Evolutionary conservation across 2,329 filamentous ascomycete species (phyloP), one percentile per base, ranked within the genome.

Genomic region (Colletotrichum navitas): DNA sequence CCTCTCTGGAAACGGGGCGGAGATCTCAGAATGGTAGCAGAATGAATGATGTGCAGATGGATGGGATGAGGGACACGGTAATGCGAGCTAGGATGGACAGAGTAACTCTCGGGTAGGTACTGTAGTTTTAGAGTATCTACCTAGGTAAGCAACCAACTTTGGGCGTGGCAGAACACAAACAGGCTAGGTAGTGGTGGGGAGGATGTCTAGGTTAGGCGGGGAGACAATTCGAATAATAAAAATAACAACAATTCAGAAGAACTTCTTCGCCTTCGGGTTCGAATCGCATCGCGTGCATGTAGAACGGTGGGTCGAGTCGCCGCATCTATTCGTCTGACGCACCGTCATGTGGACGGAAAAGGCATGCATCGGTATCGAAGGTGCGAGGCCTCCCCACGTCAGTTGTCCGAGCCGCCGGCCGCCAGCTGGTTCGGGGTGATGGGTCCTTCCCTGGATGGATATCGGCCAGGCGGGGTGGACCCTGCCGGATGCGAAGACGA

Each of bases 271-370:
- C 63, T 63, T 68, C 49, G 54, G 60, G 39, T 66, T 60, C 60
- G 49, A 3, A 21, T 32, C 24, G 24, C 21, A 21, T 32, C 24
- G 24, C 12, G 14, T 60, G 11, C 34, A 36, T 1, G 14, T 60
- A 10, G n/a, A 21, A 34, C 36, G 54, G 8, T 54, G 51, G 61
- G 45, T 59, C 43, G 45, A 60, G 65, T 64, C 65, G 65, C 65
- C 64, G 68, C 68, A 68, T 61, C 36, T 68, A 62, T 68, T 68
- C 65, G 59, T 60, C 65, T 71, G 68, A 71, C 65, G 65, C 68
- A 10, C 34, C 34, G 34, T 34, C 34, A 34, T 34, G 34, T 34
- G 34, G 32, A 34, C 5, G 32, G 34, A 34, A 34, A 34, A 34
- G 34, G n/a, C n/a, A n/a, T n/a, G 34, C 34, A 62, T 51, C 12